Evolutionary conservation across 495 filamentous ascomycete genomes (phyloP).

Genomic region (Aspergillus nidulans): DNA sequence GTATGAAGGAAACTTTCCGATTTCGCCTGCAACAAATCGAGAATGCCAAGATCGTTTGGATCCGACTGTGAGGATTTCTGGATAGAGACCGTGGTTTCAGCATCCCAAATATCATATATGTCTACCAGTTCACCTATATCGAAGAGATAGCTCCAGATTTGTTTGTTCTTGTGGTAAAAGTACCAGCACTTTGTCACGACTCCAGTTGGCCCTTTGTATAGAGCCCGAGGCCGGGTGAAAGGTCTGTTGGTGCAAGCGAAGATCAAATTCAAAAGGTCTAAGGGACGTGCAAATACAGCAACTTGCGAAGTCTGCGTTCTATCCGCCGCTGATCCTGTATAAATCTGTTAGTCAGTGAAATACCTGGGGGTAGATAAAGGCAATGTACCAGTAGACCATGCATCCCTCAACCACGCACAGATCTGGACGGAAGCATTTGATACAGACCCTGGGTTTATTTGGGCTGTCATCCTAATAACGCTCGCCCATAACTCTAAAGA

Average conservation of each 20-base stretch:
- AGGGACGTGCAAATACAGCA: constrained; percentile 37
- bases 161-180: constrained; percentile 30
- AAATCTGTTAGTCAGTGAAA: constrained; percentile 15
- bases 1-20: constrained; percentile 39
- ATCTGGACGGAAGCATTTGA: constrained; percentile 63
- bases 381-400: constrained; percentile 70
- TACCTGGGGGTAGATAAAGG: background rate
- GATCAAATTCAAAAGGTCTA: constrained; percentile 35
- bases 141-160: constrained; percentile 35
- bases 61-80: constrained; percentile 26
- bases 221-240: constrained; percentile 17
- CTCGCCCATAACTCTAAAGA: constrained; percentile 68
- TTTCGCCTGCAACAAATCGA: constrained; percentile 45
- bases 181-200: constrained; percentile 33
- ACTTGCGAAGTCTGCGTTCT: constrained; percentile 38
- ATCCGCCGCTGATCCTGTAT: constrained; percentile 32
- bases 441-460: constrained; percentile 56
- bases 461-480: constrained; percentile 50
- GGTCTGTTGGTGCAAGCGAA: constrained; percentile 39
- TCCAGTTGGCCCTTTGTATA: constrained; percentile 25
- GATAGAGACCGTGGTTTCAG: constrained; percentile 18
- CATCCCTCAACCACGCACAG: constrained; percentile 72
- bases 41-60: constrained; percentile 36
- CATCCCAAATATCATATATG: constrained; percentile 27
- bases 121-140: constrained; percentile 22